phyloP scores from a whole-genome alignment of 225 moss, liverwort and hornwort genomes.

The Sphagnum tenellum region DNA sequence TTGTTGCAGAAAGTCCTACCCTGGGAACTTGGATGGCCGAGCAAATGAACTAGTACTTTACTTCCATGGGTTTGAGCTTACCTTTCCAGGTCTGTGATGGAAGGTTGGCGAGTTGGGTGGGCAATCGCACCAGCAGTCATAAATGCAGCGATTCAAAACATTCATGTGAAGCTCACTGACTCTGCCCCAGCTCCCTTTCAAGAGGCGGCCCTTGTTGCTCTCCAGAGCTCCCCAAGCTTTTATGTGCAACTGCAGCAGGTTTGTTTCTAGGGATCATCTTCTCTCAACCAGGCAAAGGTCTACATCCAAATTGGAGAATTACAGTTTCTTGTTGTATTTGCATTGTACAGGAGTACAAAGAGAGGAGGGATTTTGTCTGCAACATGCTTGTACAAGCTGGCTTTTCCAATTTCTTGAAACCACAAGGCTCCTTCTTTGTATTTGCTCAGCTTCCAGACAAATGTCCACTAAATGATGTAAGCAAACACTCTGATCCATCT shows the following conservation, averaged over 20 bases:
- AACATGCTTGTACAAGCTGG: constrained; percentile 59
- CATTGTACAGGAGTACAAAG: constrained; percentile 49
- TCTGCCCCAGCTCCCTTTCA: constrained; percentile 92
- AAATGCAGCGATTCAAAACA: constrained; percentile 55
- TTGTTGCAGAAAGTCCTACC: background rate
- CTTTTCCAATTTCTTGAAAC: constrained; percentile 54
- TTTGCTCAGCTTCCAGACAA: constrained; percentile 63
- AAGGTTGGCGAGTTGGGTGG: constrained; percentile 95
- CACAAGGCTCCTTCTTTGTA: constrained; percentile 77
- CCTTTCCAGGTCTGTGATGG: background rate
- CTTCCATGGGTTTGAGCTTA: background rate
- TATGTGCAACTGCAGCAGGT: constrained; percentile 51
- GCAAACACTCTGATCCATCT: background rate
- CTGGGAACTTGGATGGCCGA: background rate
- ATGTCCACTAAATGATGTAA: constrained; percentile 53
- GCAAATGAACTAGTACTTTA: background rate
- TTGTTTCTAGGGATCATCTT: background rate
- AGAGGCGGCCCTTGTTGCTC: constrained; percentile 72
- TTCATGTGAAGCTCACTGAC: constrained; percentile 82
- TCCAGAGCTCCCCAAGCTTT: constrained; percentile 42
- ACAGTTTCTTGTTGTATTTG: background rate
- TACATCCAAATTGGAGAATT: too few relatives aligned
- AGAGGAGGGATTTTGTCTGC: constrained; percentile 60
- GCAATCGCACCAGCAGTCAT: constrained; percentile 69
- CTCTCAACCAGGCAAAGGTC: too few relatives aligned